Evolutionary conservation across 768 basidiomycete species (phyloP).

Genomic region (Suillus tomentosus): DNA sequence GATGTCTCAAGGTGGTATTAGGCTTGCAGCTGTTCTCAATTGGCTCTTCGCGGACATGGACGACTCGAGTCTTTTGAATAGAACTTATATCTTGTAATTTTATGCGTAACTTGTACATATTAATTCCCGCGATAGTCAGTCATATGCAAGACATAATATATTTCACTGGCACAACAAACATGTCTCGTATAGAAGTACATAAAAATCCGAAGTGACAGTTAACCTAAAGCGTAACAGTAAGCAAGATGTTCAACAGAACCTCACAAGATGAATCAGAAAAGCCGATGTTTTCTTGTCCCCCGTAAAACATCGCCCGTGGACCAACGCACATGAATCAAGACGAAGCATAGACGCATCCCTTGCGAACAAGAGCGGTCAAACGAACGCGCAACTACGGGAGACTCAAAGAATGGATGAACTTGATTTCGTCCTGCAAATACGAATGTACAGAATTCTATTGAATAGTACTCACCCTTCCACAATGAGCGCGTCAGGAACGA

Average conservation of each 20-base stretch:
- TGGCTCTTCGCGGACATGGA: slow-evolving; percentile 55
- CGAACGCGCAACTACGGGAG: slow-evolving; percentile 37
- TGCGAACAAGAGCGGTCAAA: slow-evolving; percentile 38
- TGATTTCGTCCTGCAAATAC: slow-evolving; percentile 57
- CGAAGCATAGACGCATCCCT: slow-evolving; percentile 42
- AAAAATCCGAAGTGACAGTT: too few species aligned
- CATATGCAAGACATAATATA: background rate
- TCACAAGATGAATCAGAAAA: slow-evolving; percentile 52
- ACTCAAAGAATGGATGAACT: slow-evolving; percentile 89
- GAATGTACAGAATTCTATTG: background rate
- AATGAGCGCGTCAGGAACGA: background rate
- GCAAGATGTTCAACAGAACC: background rate
- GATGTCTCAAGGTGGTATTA: slow-evolving; percentile 79
- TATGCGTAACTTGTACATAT: background rate
- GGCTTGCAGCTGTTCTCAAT: slow-evolving; percentile 84
- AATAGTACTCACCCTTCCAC: slow-evolving; percentile 14
- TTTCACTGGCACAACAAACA: background rate
- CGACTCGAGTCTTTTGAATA: slow-evolving; percentile 10
- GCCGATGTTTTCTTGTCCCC: slow-evolving; percentile 61
- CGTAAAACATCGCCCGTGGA: slow-evolving; percentile 32
- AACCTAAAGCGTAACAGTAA: background rate
- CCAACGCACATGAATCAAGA: slow-evolving; percentile 51
- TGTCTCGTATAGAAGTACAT: background rate
- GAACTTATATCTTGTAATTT: background rate
- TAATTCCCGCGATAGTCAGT: background rate